These are phyloP conservation scores for Candida lessepsii DNA, from an alignment of 805 yeast species.

Conservation along the genomic window DNA sequence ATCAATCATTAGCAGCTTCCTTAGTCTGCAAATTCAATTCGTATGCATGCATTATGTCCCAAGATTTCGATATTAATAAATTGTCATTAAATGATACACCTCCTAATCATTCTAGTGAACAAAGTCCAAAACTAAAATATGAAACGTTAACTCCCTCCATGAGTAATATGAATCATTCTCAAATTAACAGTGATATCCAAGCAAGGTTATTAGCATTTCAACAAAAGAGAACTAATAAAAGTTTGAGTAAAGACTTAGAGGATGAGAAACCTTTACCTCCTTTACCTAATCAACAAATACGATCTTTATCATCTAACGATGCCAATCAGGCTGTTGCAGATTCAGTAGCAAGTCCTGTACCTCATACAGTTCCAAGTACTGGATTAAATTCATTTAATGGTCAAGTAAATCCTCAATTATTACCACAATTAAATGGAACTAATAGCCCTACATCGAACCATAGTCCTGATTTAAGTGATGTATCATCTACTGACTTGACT, in stretches of 20 bases:
- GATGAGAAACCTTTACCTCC: slow-evolving; percentile 27
- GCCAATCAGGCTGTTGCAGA: slow-evolving; percentile 7
- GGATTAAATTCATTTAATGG: slow-evolving; percentile 1
- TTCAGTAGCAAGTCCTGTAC: background rate
- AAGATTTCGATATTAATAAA: slow-evolving; percentile 4
- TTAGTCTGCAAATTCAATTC: background rate
- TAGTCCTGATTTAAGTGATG: slow-evolving; percentile 2
- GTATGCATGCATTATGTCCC: background rate
- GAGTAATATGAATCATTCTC: slow-evolving; percentile 13
- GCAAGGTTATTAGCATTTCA: slow-evolving; percentile 87
- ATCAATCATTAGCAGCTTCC: slow-evolving; percentile 4
- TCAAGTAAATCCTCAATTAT: background rate
- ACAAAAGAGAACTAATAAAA: slow-evolving; percentile 53
- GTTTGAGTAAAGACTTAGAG: slow-evolving; percentile 5
- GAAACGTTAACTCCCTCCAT: slow-evolving; percentile 14
- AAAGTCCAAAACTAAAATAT: slow-evolving; percentile 9
- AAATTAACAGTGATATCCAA: slow-evolving; percentile 71
- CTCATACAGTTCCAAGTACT: background rate
- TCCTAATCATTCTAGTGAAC: slow-evolving; percentile 4
- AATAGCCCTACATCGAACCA: slow-evolving; percentile 2
- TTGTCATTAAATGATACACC: slow-evolving; percentile 8
- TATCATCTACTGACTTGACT: slow-evolving; percentile 3
- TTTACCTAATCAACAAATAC: slow-evolving; percentile 19
- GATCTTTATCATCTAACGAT: slow-evolving; percentile 19
- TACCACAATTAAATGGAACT: background rate